These are phyloP conservation scores for Neonectria punicea DNA, from an alignment of 2,329 filamentous ascomycete genomes.

Conservation along the genomic window DNA sequence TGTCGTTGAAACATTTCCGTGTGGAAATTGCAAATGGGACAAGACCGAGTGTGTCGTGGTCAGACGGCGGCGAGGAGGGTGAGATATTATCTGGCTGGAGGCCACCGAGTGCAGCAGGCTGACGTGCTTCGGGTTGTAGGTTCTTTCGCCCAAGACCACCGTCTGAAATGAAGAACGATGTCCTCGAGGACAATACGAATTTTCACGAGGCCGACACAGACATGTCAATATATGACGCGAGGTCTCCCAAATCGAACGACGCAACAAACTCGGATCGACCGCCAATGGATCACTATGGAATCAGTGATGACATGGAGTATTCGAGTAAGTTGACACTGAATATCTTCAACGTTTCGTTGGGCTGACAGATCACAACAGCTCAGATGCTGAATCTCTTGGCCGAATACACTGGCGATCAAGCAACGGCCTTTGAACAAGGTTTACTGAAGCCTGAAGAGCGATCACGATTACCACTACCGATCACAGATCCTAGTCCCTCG, in stretches of 20 bases:
- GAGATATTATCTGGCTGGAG: not conserved
- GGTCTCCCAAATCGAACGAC: not conserved
- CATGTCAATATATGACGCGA: not conserved
- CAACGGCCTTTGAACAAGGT: not conserved
- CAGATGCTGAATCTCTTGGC: not conserved
- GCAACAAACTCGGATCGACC: not conserved
- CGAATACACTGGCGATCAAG: not conserved
- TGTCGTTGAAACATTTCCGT: constrained; percentile 86
- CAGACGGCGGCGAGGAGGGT: not conserved
- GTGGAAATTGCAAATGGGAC: constrained; percentile 85
- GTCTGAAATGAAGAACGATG: not conserved
- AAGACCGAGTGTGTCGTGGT: constrained; percentile 64
- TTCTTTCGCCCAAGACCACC: not conserved
- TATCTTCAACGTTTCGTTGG: not conserved
- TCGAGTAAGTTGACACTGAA: not conserved
- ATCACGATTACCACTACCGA: not conserved
- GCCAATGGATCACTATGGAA: not conserved
- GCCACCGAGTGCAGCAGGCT: not conserved
- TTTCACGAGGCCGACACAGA: not conserved
- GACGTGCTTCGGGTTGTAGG: not conserved
- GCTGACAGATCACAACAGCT: not conserved
- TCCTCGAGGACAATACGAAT: not conserved
- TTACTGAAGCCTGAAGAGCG: not conserved
- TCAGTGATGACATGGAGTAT: not conserved
- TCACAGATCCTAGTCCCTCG: not conserved